These are phyloP conservation scores for Melaleuca quinquenervia DNA, from an alignment of 345 rosid genomes.

Conservation along the genomic window DNA sequence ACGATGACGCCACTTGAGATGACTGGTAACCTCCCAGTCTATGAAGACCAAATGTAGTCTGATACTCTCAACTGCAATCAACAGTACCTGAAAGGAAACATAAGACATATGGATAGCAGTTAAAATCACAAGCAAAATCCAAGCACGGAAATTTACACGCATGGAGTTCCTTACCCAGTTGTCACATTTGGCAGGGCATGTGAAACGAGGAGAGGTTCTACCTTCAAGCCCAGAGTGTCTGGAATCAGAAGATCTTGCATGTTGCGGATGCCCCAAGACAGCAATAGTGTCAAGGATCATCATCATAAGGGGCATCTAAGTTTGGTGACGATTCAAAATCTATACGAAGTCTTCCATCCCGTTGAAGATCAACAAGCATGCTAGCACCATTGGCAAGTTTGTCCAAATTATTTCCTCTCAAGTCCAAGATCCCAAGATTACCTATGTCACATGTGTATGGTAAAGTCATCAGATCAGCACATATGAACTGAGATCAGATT, in stretches of 20 bases:
- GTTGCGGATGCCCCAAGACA: not conserved
- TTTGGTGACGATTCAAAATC: conserved; percentile 27
- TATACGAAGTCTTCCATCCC: conserved; percentile 48
- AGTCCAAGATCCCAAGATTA: conserved; percentile 51
- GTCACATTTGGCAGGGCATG: not conserved
- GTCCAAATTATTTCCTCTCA: conserved; percentile 62
- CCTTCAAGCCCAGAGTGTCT: not conserved
- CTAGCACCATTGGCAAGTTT: conserved; percentile 20
- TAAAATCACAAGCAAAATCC: not conserved
- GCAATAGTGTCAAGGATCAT: conserved; percentile 46
- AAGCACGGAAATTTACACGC: not conserved
- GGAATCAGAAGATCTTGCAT: not conserved
- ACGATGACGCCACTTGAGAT: not conserved
- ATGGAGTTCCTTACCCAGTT: not conserved
- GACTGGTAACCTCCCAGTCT: not conserved
- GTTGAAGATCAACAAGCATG: conserved; percentile 44
- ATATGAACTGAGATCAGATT: not conserved
- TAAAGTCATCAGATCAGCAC: not conserved
- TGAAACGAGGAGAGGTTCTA: not conserved
- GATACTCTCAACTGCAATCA: not conserved
- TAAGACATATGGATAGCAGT: not conserved
- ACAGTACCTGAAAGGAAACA: not conserved
- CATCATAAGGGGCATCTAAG: conserved; percentile 51
- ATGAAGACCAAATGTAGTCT: not conserved
- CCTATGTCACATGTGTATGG: conserved; percentile 18